phyloP scores from a whole-genome alignment of 1,139 yeast species.

The Meyerozyma guilliermondii region DNA sequence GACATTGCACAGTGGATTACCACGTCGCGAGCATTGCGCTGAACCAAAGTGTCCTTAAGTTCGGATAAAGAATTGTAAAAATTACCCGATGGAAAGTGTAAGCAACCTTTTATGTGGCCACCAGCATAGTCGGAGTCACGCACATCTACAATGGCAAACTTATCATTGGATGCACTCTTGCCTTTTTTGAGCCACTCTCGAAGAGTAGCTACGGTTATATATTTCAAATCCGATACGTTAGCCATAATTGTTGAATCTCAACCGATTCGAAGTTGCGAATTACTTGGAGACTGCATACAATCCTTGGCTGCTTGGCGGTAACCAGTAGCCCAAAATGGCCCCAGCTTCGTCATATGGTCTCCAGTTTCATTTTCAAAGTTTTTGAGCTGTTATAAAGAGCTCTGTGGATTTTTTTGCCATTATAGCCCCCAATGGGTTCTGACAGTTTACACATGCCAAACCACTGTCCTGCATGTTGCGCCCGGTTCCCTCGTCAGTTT shows the following conservation, averaged over 20 bases:
- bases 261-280: neutral
- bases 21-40: conserved; percentile 42
- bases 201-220: conserved; percentile 9
- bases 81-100: conserved; percentile 56
- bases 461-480: neutral
- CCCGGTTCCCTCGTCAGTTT: neutral
- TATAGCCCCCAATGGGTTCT: too few relatives aligned
- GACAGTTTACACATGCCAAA: too few relatives aligned
- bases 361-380: too few relatives aligned
- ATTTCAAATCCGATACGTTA: conserved; percentile 9
- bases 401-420: neutral
- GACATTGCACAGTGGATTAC: conserved; percentile 89
- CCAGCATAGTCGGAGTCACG: conserved; percentile 23
- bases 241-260: neutral
- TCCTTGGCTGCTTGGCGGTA: neutral
- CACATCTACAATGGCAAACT: conserved; percentile 12
- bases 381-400: neutral
- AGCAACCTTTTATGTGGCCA: conserved; percentile 65
- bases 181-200: conserved; percentile 9
- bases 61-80: conserved; percentile 40
- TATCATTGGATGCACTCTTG: conserved; percentile 6
- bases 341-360: too few relatives aligned
- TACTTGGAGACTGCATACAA: neutral
- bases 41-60: conserved; percentile 31
- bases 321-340: too few relatives aligned